Evolutionary conservation across 257 asterid species (phyloP).

Genomic region (Cordia subcordata): DNA sequence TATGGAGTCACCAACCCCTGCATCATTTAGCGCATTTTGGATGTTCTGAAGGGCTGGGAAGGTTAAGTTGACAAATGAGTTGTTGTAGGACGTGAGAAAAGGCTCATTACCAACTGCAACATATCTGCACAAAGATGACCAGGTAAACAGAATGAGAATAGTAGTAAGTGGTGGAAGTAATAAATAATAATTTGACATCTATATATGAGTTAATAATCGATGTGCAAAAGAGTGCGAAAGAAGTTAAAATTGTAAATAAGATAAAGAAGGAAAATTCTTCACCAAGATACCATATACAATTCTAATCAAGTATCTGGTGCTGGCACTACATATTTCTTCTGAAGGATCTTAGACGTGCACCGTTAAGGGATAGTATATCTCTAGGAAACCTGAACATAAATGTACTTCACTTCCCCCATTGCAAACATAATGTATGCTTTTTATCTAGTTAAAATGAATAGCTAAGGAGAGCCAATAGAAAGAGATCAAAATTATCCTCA

Average conservation of each 20-base stretch:
- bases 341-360: too few relatives aligned
- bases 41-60: slow-evolving; percentile 40
- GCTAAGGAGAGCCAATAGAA: too few relatives aligned
- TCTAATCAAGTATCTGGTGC: not conserved
- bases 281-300: not conserved
- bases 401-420: too few relatives aligned
- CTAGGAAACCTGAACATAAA: too few relatives aligned
- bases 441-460: too few relatives aligned
- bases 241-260: not conserved
- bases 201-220: not conserved
- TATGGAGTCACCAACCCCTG: slow-evolving; percentile 18
- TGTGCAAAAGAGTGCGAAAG: not conserved
- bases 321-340: not conserved
- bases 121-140: slow-evolving; percentile 20
- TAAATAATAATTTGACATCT: too few relatives aligned
- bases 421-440: too few relatives aligned
- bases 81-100: slow-evolving; percentile 33
- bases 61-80: slow-evolving; percentile 32
- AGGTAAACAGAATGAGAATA: not conserved
- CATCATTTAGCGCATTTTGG: slow-evolving; percentile 47
- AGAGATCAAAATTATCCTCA: too few relatives aligned
- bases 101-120: slow-evolving; percentile 53
- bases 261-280: not conserved
- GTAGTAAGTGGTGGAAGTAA: not conserved
- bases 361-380: too few relatives aligned